Base-by-base conservation (phyloP, 106 monocot genomes). In the Narthecium ossifragum region DNA sequence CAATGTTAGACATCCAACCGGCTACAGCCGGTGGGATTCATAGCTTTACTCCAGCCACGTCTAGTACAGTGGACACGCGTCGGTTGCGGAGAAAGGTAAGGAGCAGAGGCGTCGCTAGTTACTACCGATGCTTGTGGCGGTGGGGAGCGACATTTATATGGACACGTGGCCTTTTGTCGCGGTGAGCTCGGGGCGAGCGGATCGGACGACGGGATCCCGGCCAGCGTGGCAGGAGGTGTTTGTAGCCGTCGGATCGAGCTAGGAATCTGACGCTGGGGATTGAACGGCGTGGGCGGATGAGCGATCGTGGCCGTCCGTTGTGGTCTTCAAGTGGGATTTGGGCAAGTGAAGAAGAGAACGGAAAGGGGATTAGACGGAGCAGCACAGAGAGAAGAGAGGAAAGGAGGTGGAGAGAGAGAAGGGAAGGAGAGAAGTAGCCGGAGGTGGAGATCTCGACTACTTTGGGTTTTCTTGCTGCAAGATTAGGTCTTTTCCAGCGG, bases 241-340 rank as follows among this genome's bases (percentile, higher is more conserved):
- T 6, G 18, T 13, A 31, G 46, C 46, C 61, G 61, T 61, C 25
- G 5, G 26, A 46, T 61, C 11, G 14, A 9, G 0, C 26, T 18
- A 46, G 24, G 21, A 13, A 61, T 61, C 57, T 8, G 14, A 9
- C 0, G 43, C 43, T 27, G 12, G 14, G 23, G 32, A 57, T 57
- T 1, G 6, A 46, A 38, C 10, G 26, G 46, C 46, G 23, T 24
- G 1, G 17, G 26, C n/a, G 8, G 61, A 61, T 27, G 34, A 28
- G n/a, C 20, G 46, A 61, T 61, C 61, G 8, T 8, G n/a, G 11
- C 43, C 61, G 61, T 61, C 30, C 11, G 45, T 43, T 58, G n/a
- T 17, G 38, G 20, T 8, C 49, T 24, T n/a, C 9, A 24, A 49
- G 23, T 54, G 31, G 28, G 54, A 30, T 31, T 31, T 54, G 14